Evolutionary conservation across 2,329 filamentous ascomycete species (phyloP).

Genomic region (Xenosphaeropsis pyriputrescens): DNA sequence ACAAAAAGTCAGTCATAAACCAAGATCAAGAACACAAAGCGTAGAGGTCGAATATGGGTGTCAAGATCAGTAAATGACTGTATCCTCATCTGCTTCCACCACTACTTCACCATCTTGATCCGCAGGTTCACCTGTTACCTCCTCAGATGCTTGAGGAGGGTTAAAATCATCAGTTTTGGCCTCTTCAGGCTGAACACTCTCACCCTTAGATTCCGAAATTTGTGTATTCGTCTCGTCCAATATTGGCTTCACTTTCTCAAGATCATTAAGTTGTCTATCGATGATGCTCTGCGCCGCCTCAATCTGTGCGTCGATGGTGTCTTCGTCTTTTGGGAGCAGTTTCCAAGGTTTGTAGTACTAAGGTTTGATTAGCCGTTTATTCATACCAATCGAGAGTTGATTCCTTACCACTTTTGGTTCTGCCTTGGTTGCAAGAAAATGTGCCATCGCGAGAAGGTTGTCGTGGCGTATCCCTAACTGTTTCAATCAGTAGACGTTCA

Average conservation of each 20-base stretch:
- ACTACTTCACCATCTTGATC: conserved; percentile 64
- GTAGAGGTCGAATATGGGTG: too few species aligned
- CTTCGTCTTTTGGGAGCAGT: conserved; percentile 52
- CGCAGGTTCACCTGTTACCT: conserved; percentile 27
- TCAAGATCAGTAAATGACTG: conserved; percentile 63
- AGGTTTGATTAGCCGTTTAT: background rate
- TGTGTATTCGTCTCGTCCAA: conserved; percentile 11
- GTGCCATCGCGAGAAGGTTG: conserved; percentile 56
- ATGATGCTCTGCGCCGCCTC: conserved; percentile 48
- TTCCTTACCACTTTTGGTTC: conserved; percentile 62
- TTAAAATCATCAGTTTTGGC: conserved; percentile 20
- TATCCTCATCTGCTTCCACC: conserved; percentile 77
- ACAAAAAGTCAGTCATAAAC: too few species aligned
- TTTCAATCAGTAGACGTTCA: background rate
- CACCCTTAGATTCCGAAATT: conserved; percentile 21
- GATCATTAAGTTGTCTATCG: conserved; percentile 38
- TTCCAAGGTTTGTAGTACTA: conserved; percentile 85
- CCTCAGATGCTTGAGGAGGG: conserved; percentile 17
- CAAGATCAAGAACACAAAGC: too few species aligned
- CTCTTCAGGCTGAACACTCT: conserved; percentile 18
- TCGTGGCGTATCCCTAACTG: conserved; percentile 53
- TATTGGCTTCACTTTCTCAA: conserved; percentile 26
- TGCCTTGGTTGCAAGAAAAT: conserved; percentile 56
- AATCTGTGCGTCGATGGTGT: conserved; percentile 56
- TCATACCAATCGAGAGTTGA: conserved; percentile 1